Evolutionary conservation across 768 basidiomycete species (phyloP).

Genomic region (Suillus bovinus): DNA sequence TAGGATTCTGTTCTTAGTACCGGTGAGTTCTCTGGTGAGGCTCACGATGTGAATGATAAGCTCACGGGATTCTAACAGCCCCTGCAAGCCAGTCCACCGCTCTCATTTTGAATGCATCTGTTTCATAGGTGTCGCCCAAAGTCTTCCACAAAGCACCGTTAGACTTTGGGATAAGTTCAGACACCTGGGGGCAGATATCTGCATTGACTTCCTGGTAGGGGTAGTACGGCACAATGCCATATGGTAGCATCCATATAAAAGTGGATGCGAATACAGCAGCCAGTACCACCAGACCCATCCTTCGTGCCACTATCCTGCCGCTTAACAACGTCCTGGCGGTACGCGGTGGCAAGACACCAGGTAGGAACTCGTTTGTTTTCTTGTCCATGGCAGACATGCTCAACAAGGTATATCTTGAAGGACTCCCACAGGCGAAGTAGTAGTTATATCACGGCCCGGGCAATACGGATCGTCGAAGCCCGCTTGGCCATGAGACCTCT

Average conservation of each 20-base stretch:
- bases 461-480: not conserved
- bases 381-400: slow-evolving; percentile 17
- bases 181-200: slow-evolving; percentile 37
- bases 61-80: slow-evolving; percentile 43
- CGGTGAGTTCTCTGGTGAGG: slow-evolving; percentile 10
- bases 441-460: not conserved
- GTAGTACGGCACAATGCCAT: not conserved
- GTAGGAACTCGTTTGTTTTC: slow-evolving; percentile 15
- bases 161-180: slow-evolving; percentile 33
- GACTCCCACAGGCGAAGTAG: not conserved
- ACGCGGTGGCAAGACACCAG: slow-evolving; percentile 13
- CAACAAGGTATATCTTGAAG: not conserved
- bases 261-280: slow-evolving; percentile 18
- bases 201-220: slow-evolving; percentile 5
- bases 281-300: slow-evolving; percentile 16
- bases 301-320: slow-evolving; percentile 9
- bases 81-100: slow-evolving; percentile 40
- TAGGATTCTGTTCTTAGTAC: slow-evolving; percentile 50
- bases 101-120: slow-evolving; percentile 35
- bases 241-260: slow-evolving; percentile 12
- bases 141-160: slow-evolving; percentile 35
- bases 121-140: slow-evolving; percentile 32
- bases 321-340: slow-evolving; percentile 11
- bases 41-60: slow-evolving; percentile 6
- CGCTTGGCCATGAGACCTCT: not conserved